Evolutionary conservation across 2,329 filamentous ascomycete species (phyloP).

Genomic region (Phialemonium atrogriseum): DNA sequence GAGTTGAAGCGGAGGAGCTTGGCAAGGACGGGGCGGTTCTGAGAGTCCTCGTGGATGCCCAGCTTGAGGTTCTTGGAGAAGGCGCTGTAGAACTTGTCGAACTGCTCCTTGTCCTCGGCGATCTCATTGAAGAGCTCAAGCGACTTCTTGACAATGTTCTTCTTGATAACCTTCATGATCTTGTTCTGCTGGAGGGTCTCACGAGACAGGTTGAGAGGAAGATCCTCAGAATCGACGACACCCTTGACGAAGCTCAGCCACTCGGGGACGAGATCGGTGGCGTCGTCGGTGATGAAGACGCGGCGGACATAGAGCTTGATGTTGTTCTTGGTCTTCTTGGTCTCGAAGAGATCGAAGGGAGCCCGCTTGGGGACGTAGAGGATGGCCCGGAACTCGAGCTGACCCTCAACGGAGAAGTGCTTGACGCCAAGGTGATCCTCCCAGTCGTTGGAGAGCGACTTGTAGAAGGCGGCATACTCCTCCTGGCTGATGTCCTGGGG

Average conservation of each 20-base stretch:
- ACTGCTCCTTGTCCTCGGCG: slow-evolving; percentile 98
- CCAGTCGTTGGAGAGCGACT: slow-evolving; percentile 99
- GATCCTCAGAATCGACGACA: slow-evolving; percentile 99
- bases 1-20: slow-evolving; percentile 99
- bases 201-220: slow-evolving; percentile 98
- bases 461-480: slow-evolving; percentile 99
- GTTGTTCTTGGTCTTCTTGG: slow-evolving; percentile 99
- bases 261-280: slow-evolving; percentile 97
- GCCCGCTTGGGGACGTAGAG: slow-evolving; percentile 99
- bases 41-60: slow-evolving; percentile 98
- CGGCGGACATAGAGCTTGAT: slow-evolving; percentile 99
- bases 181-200: slow-evolving; percentile 99
- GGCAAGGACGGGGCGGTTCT: slow-evolving; percentile 87
- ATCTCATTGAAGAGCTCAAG: slow-evolving; percentile 99
- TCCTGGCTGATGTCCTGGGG: slow-evolving; percentile 89
- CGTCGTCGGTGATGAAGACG: slow-evolving; percentile 99
- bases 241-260: slow-evolving; percentile 99
- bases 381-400: slow-evolving; percentile 99
- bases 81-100: slow-evolving; percentile 99
- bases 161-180: slow-evolving; percentile 99
- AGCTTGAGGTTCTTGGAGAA: slow-evolving; percentile 99
- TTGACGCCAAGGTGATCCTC: slow-evolving; percentile 99
- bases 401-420: slow-evolving; percentile 99
- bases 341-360: slow-evolving; percentile 99
- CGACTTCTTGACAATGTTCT: slow-evolving; percentile 99